Base-by-base conservation (phyloP, 2,329 filamentous ascomycete species). In the Xylaria sp. region DNA sequence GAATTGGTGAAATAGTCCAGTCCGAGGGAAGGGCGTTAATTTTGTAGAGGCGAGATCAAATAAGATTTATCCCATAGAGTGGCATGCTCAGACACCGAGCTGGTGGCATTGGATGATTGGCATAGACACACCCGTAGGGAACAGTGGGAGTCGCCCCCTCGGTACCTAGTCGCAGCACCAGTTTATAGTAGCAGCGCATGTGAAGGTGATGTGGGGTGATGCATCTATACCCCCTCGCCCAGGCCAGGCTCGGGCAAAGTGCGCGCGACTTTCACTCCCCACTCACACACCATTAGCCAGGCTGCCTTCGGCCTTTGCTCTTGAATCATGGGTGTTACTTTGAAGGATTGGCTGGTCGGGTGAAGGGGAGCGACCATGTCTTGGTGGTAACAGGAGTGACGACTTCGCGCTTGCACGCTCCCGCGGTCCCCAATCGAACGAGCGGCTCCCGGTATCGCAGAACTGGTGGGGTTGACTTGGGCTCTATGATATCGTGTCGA, bases 181-280 rank as follows among this genome's bases (percentile, higher is more conserved):
- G 63, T 37, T 53, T 42, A 25, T 32, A 27, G 42, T 51, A 57
- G n/a, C 60, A 16, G 40, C 8, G 32, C 50, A 60, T 60, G 53
- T 62, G 48, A 48, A 54, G 58, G 21, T 35, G 42, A 51, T 64
- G 74, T 71, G 73, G 75, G 72, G 72, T 73, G 73, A 69, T 71
- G 71, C 63, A 66, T 62, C 60, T 62, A 68, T 64, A 71, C 66
- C 70, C 58, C 63, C 66, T 51, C 47, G 54, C 64, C 53, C 55
- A 63, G 66, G 44, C 63, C 65, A 51, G 53, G 51, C 64, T 59
- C 53, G 60, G 66, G 53, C 60, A 21, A 62, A 61, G 63, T 44
- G 58, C 57, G 18, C 59, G 18, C 60, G 62, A 66, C 62, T 65
- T 61, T 60, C 61, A 48, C 61, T 66, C 57, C 35, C 63, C 63